phyloP scores from a whole-genome alignment of 2,329 filamentous ascomycete genomes.

The Colletotrichum scovillei region DNA sequence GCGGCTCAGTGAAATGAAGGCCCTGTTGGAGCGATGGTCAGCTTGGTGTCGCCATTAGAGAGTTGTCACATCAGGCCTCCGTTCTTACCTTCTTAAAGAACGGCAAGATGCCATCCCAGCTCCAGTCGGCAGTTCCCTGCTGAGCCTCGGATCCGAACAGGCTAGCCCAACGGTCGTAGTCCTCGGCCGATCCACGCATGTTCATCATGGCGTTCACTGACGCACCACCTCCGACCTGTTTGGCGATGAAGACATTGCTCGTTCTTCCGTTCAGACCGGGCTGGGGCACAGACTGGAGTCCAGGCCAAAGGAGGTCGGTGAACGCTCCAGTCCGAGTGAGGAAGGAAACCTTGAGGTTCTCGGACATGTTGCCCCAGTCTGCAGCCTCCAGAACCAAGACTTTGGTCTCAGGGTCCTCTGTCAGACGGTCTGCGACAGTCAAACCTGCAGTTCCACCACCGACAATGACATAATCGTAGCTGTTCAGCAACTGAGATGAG shows the following conservation, averaged over 20 bases:
- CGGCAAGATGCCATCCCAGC: constrained; percentile 50
- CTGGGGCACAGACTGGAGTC: constrained; percentile 23
- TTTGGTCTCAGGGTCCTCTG: constrained; percentile 23
- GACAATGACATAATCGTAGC: constrained; percentile 45
- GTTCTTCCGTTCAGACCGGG: constrained; percentile 15
- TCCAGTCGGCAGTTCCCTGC: constrained; percentile 44
- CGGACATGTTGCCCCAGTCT: constrained; percentile 28
- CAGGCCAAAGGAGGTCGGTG: constrained; percentile 1
- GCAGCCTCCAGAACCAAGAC: constrained; percentile 27
- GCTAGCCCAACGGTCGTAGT: constrained; percentile 44
- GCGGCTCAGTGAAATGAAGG: constrained; percentile 31
- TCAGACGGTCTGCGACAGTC: constrained; percentile 47
- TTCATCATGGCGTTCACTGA: constrained; percentile 36
- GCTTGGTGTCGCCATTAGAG: background rate
- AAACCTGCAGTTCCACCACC: constrained; percentile 48
- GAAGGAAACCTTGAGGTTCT: constrained; percentile 13
- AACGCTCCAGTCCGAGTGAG: background rate
- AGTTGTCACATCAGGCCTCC: background rate
- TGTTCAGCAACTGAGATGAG: constrained; percentile 8
- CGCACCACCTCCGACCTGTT: constrained; percentile 34
- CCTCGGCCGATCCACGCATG: constrained; percentile 33
- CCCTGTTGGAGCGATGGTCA: background rate
- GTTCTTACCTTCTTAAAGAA: constrained; percentile 55
- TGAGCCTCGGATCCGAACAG: constrained; percentile 51
- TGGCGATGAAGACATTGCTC: constrained; percentile 15